Conservation (phyloP, 23 red algal genomes). For the Chondrus crispus region DNA sequence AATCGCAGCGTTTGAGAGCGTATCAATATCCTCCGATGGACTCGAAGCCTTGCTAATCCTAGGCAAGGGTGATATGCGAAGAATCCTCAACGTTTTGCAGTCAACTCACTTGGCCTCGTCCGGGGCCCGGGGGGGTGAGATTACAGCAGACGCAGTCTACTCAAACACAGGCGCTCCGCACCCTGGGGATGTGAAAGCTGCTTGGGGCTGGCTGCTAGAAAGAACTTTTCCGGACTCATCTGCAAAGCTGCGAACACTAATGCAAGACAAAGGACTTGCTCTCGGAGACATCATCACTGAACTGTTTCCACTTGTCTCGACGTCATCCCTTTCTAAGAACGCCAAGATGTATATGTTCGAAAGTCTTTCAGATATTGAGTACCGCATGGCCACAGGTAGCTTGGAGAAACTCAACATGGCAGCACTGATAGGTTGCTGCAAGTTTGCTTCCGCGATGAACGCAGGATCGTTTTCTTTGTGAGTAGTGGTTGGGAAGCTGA, state of each 20-base stretch:
- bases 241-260: conserved; percentile 32
- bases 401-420: conserved; percentile 66
- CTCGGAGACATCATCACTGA: conserved; percentile 78
- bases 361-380: conserved; percentile 79
- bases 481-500: neutral
- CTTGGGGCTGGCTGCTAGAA: conserved; percentile 53
- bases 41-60: conserved; percentile 78
- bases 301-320: conserved; percentile 29
- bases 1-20: conserved; percentile 71
- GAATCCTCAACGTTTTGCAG: conserved; percentile 89
- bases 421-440: conserved; percentile 85
- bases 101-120: conserved; percentile 69
- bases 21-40: conserved; percentile 59
- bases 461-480: conserved; percentile 29
- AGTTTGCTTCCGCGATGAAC: conserved; percentile 54
- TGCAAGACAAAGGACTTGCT: conserved; percentile 74
- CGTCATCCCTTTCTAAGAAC: neutral
- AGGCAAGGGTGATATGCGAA: conserved; percentile 90
- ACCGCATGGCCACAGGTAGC: conserved; percentile 62
- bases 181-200: conserved; percentile 57
- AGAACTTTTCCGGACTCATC: conserved; percentile 47
- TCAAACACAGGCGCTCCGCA: conserved; percentile 89
- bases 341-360: conserved; percentile 89
- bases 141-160: conserved; percentile 75
- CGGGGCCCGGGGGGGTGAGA: neutral